Evolutionary conservation across 441 rosid genomes (phyloP).

Genomic region (Melastoma candidum): DNA sequence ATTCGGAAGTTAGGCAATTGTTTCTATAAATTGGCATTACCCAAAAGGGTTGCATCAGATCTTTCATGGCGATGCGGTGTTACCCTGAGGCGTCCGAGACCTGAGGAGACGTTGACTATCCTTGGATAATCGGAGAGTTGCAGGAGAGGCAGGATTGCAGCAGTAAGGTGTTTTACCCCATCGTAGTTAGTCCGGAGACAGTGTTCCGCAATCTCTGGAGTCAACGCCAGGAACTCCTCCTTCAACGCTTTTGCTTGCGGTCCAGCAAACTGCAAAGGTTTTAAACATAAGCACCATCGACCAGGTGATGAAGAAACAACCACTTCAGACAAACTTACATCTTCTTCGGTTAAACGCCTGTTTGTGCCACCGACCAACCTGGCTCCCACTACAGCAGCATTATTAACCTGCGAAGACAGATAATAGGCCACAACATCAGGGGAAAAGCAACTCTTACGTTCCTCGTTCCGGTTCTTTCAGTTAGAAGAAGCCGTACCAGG

Average conservation of each 20-base stretch:
- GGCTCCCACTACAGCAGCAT: background rate
- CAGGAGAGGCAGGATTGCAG: no score
- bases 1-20: background rate
- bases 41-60: no score
- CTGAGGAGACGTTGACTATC: constrained; percentile 10
- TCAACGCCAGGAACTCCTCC: background rate
- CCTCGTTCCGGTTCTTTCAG: background rate
- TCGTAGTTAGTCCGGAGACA: no score
- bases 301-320: no score
- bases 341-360: background rate
- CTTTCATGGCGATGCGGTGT: no score
- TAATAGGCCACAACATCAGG: background rate
- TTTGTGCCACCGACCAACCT: background rate
- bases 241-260: background rate
- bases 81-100: constrained; percentile 11
- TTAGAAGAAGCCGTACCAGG: background rate
- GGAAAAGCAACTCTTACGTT: background rate
- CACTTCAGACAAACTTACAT: background rate
- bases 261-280: background rate
- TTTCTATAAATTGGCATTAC: no score
- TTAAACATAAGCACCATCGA: no score
- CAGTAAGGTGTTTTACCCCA: no score
- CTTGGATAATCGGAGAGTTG: background rate
- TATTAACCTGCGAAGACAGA: no score
- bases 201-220: constrained; percentile 5